Conservation (phyloP, 148 eudicot genomes). For the Rhododendron vialii region DNA sequence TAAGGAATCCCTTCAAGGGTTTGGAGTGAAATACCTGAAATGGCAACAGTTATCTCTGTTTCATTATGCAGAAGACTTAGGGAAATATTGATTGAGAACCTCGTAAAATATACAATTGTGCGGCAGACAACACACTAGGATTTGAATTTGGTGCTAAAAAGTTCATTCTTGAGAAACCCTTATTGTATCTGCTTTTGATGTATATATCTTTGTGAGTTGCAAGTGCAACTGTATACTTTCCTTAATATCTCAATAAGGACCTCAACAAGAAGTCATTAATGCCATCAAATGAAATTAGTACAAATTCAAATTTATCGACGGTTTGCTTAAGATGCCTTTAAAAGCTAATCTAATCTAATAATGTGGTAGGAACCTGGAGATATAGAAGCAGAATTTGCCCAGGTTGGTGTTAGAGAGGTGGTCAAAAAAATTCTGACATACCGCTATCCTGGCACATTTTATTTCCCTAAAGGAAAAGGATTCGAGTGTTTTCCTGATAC, state of each 20-base stretch:
- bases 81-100: background rate
- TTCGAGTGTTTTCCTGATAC: background rate
- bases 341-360: background rate
- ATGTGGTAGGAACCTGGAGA: slow-evolving; percentile 28
- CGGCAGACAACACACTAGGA: background rate
- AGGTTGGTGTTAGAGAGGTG: slow-evolving; percentile 14
- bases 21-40: background rate
- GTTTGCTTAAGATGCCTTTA: background rate
- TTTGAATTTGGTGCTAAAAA: background rate
- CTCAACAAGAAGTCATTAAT: background rate
- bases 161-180: background rate
- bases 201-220: background rate
- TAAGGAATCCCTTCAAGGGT: background rate
- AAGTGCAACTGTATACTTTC: background rate
- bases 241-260: background rate
- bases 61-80: background rate
- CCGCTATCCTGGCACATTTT: background rate
- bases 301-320: background rate
- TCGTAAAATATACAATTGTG: background rate
- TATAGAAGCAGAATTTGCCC: slow-evolving; percentile 26
- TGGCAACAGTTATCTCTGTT: background rate
- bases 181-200: background rate
- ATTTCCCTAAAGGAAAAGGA: background rate
- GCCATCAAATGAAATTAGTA: background rate
- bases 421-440: slow-evolving; percentile 17